Conservation (phyloP, 1,284 basidiomycete species). For the Ustilago loliicola region DNA sequence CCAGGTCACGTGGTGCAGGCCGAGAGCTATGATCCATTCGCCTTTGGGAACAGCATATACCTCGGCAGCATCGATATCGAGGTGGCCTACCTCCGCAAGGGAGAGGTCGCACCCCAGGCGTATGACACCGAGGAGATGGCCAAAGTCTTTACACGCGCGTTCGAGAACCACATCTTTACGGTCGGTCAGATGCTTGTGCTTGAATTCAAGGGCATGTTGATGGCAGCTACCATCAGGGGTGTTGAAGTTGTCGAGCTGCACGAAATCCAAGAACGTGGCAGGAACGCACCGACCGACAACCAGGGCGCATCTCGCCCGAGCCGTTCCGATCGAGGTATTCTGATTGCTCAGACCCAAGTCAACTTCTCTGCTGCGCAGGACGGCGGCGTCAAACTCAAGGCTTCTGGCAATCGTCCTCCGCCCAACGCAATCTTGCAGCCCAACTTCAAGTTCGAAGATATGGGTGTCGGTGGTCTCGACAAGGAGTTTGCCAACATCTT, state of each 20-base stretch:
- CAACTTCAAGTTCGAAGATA: conserved; percentile 99
- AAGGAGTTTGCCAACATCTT: conserved; percentile 96
- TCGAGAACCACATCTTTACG: conserved; percentile 76
- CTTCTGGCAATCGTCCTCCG: conserved; percentile 90
- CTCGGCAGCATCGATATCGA: conserved; percentile 66
- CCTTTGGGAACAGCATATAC: conserved; percentile 61
- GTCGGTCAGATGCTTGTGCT: conserved; percentile 83
- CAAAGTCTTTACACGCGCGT: conserved; percentile 79
- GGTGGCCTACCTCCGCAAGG: conserved; percentile 59
- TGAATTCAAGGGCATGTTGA: conserved; percentile 89
- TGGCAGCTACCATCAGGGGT: conserved; percentile 81
- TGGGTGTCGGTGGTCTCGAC: conserved; percentile 99
- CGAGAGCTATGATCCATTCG: conserved; percentile 63
- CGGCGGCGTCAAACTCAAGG: conserved; percentile 89
- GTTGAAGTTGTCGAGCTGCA: conserved; percentile 77
- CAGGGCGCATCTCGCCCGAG: conserved; percentile 69
- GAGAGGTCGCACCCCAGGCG: conserved; percentile 48
- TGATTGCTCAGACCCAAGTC: conserved; percentile 91
- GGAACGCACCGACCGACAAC: conserved; percentile 4
- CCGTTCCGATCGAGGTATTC: conserved; percentile 75
- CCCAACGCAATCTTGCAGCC: conserved; percentile 96
- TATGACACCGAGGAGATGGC: conserved; percentile 85
- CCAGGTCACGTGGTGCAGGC: conserved; percentile 62
- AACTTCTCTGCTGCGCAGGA: conserved; percentile 87
- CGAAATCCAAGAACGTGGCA: conserved; percentile 50